Conservation (phyloP, 2,329 filamentous ascomycete genomes). For the Fusarium veterinarium region DNA sequence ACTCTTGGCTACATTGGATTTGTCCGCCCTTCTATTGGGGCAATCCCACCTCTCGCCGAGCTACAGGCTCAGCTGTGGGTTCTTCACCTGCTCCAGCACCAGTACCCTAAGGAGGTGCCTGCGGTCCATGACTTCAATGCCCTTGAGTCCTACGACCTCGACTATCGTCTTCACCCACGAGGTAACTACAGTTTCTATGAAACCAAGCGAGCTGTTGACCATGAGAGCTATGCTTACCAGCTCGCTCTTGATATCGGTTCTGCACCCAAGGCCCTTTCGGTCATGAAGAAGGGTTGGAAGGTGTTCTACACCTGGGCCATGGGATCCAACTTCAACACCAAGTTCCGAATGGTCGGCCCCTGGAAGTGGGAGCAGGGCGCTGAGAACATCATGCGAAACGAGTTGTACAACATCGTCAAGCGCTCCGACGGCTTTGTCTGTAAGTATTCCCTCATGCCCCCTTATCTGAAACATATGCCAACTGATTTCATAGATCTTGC, state of each 20-base stretch:
- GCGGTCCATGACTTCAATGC: conserved; percentile 32
- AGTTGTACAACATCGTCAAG: conserved; percentile 55
- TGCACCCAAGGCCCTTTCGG: conserved; percentile 52
- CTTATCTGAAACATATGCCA: background rate
- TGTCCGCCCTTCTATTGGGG: conserved; percentile 57
- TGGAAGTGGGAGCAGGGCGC: conserved; percentile 55
- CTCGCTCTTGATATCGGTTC: conserved; percentile 60
- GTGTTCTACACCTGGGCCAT: conserved; percentile 59
- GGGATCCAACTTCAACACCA: conserved; percentile 61
- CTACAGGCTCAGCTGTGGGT: conserved; percentile 62
- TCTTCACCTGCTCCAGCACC: conserved; percentile 51
- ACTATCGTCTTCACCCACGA: conserved; percentile 54
- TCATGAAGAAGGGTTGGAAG: conserved; percentile 52
- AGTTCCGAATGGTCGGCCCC: conserved; percentile 59
- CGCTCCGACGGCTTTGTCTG: conserved; percentile 52
- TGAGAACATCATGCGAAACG: conserved; percentile 53
- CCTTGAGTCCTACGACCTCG: conserved; percentile 51
- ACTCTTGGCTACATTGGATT: conserved; percentile 61
- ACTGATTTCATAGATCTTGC: conserved; percentile 45
- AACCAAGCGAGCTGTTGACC: conserved; percentile 58
- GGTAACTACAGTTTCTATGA: conserved; percentile 49
- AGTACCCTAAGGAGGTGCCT: conserved; percentile 40
- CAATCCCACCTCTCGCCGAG: conserved; percentile 62
- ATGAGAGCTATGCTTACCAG: conserved; percentile 63
- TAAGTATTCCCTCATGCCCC: conserved; percentile 40